phyloP scores from a whole-genome alignment of 192 early-diverging fungal genomes.

The Rhizoclosmatium globosum region DNA sequence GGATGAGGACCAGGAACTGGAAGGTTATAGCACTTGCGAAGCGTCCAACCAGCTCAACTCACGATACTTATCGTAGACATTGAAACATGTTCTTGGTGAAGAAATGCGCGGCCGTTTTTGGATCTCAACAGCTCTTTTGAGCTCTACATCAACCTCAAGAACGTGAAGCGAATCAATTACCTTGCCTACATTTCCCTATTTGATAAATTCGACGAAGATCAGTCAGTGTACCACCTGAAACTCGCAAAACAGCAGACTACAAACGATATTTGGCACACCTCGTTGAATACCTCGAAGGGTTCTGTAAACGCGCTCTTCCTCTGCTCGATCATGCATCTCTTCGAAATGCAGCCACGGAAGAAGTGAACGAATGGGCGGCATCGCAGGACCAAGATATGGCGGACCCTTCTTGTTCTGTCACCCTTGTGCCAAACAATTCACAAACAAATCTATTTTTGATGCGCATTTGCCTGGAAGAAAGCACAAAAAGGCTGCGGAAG shows the following conservation, averaged over 20 bases:
- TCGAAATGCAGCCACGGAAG: conserved; percentile 49
- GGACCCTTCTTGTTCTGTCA: conserved; percentile 73
- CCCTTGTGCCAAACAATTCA: conserved; percentile 80
- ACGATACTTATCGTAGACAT: conserved; percentile 54
- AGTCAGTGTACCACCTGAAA: conserved; percentile 54
- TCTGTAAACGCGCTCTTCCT: conserved; percentile 77
- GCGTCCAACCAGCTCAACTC: not conserved
- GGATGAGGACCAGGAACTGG: conserved; percentile 28
- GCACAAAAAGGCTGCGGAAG: conserved; percentile 83
- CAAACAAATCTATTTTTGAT: conserved; percentile 85
- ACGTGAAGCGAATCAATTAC: conserved; percentile 62
- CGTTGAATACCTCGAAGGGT: conserved; percentile 74
- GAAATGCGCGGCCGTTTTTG: conserved; percentile 85
- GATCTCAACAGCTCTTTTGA: conserved; percentile 85
- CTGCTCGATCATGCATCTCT: conserved; percentile 72
- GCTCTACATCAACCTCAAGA: conserved; percentile 85
- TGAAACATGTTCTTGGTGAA: conserved; percentile 94
- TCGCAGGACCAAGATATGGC: conserved; percentile 50
- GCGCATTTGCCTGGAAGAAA: conserved; percentile 90
- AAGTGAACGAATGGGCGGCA: conserved; percentile 74
- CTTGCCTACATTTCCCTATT: conserved; percentile 74
- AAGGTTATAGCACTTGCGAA: conserved; percentile 4
- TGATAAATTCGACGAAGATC: conserved; percentile 59
- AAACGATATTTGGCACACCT: conserved; percentile 73
- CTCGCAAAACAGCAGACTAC: conserved; percentile 68